Conservation (phyloP, 192 early-diverging fungal species). For the Entomortierella chlamydospora region DNA sequence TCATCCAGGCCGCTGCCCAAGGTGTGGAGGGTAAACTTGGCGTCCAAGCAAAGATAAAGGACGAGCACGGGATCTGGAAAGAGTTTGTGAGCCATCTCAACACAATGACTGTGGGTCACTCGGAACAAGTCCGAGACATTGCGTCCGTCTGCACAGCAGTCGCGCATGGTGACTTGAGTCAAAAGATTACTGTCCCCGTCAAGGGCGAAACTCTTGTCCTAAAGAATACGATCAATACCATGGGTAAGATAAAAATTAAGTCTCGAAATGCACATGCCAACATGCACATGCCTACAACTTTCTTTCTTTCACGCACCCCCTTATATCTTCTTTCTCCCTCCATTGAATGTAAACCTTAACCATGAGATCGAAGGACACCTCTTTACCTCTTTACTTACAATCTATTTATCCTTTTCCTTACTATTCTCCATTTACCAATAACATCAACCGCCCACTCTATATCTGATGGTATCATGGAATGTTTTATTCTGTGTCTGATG, state of each 20-base stretch:
- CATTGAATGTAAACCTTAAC: too few relatives aligned
- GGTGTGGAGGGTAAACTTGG: slow-evolving; percentile 82
- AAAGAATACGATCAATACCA: slow-evolving; percentile 80
- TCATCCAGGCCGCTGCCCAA: slow-evolving; percentile 75
- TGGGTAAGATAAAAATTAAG: slow-evolving; percentile 63
- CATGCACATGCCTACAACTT: too few relatives aligned
- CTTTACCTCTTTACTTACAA: too few relatives aligned
- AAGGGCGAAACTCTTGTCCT: slow-evolving; percentile 77
- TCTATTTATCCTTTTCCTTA: too few relatives aligned
- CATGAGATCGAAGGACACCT: too few relatives aligned
- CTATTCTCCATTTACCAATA: slow-evolving; percentile 36
- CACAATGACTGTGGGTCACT: slow-evolving; percentile 65
- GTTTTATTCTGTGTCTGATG: slow-evolving; percentile 42
- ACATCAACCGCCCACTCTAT: not conserved
- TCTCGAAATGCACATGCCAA: not conserved
- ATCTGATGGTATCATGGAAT: not conserved
- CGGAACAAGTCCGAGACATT: slow-evolving; percentile 72
- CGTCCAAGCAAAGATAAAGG: slow-evolving; percentile 63
- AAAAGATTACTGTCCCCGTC: slow-evolving; percentile 73
- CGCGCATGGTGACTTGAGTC: slow-evolving; percentile 73
- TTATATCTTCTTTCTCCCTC: not conserved
- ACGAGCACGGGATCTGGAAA: slow-evolving; percentile 66
- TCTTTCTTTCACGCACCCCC: not conserved
- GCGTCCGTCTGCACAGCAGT: slow-evolving; percentile 79
- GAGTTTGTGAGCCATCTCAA: slow-evolving; percentile 71